These are phyloP conservation scores for Millerago galiae DNA, from an alignment of 805 yeast genomes.

Conservation along the genomic window DNA sequence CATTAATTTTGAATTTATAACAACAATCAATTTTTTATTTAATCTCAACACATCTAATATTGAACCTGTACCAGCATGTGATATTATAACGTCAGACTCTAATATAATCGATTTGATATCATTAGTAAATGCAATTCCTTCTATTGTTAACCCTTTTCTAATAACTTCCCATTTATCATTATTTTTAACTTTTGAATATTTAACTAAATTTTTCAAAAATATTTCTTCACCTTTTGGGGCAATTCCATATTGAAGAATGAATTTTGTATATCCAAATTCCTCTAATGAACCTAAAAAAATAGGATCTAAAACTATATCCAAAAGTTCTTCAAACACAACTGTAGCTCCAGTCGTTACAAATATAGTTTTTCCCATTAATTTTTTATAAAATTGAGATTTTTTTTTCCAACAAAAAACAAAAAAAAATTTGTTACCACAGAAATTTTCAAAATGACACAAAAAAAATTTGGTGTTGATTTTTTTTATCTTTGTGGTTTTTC, in stretches of 20 bases:
- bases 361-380: slow-evolving; percentile 10
- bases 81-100: slow-evolving; percentile 54
- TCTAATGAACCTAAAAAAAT: slow-evolving; percentile 32
- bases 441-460: neutral
- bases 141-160: slow-evolving; percentile 23
- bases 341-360: slow-evolving; percentile 90
- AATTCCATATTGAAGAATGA: slow-evolving; percentile 59
- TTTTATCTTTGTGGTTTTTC: slow-evolving; percentile 2
- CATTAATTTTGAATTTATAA: slow-evolving; percentile 68
- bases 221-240: slow-evolving; percentile 23
- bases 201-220: slow-evolving; percentile 9
- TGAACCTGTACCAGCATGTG: slow-evolving; percentile 94
- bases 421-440: neutral
- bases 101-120: slow-evolving; percentile 36
- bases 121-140: slow-evolving; percentile 42
- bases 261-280: slow-evolving; percentile 29
- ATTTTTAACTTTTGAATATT: neutral
- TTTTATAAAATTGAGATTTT: no score
- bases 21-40: slow-evolving; percentile 55
- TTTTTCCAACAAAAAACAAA: neutral
- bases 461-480: neutral
- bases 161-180: slow-evolving; percentile 1
- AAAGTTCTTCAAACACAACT: slow-evolving; percentile 61
- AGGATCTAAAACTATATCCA: slow-evolving; percentile 35
- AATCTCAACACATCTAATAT: slow-evolving; percentile 68